Conservation (phyloP, 176 grass and related monocot genomes). For the Chloris gayana region DNA sequence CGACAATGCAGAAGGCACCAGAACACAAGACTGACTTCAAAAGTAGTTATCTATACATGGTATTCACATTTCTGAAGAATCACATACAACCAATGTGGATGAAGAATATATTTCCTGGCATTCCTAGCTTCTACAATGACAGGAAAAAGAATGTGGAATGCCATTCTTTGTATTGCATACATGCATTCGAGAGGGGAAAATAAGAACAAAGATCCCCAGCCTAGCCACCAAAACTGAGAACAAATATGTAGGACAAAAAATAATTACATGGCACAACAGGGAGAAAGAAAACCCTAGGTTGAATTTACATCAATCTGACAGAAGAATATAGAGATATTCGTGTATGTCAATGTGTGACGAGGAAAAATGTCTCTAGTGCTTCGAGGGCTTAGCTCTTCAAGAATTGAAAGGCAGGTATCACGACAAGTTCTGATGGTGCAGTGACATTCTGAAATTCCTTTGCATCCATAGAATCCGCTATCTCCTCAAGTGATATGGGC, state of each 20-base stretch:
- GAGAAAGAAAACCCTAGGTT: constrained; percentile 39
- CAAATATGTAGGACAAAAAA: constrained; percentile 38
- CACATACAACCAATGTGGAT: constrained; percentile 25
- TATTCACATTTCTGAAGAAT: constrained; percentile 41
- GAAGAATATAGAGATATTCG: constrained; percentile 2
- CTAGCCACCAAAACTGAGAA: constrained; percentile 31
- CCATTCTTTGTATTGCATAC: neutral
- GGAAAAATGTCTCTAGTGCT: neutral
- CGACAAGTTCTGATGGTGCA: constrained; percentile 61
- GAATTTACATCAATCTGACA: constrained; percentile 40
- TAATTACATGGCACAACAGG: constrained; percentile 43
- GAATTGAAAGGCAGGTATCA: constrained; percentile 69
- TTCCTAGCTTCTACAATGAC: constrained; percentile 21
- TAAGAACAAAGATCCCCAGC: constrained; percentile 33
- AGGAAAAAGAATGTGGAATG: constrained; percentile 10
- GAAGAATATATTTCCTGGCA: constrained; percentile 30
- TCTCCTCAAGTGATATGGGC: constrained; percentile 77
- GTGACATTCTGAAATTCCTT: constrained; percentile 66
- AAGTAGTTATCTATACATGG: constrained; percentile 8
- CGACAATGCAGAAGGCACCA: neutral
- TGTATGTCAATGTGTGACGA: neutral
- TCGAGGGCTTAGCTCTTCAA: constrained; percentile 49
- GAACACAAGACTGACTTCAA: neutral
- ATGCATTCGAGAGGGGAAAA: constrained; percentile 28
- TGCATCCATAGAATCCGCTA: constrained; percentile 67